Evolutionary conservation across 2,329 filamentous ascomycete genomes (phyloP).

Genomic region (Paecilomyces fulvus): DNA sequence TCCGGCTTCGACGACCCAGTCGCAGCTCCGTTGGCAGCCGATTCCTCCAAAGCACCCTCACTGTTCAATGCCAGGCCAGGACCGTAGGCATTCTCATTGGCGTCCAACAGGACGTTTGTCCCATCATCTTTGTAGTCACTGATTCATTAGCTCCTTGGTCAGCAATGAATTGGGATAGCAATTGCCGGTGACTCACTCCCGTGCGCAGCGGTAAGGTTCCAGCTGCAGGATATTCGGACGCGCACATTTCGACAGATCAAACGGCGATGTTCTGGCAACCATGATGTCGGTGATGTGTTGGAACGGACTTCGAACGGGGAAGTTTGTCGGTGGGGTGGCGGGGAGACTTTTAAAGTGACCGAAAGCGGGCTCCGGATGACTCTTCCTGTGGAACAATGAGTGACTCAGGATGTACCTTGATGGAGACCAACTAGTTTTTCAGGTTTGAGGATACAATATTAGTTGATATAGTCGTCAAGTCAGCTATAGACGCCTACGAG

Average conservation of each 20-base stretch:
- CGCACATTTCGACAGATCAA: conserved; percentile 66
- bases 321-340: conserved; percentile 11
- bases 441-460: too few species aligned
- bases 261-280: conserved; percentile 43
- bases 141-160: conserved; percentile 16
- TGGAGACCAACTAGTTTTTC: too few species aligned
- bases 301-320: conserved; percentile 5
- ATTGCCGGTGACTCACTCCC: conserved; percentile 54
- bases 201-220: conserved; percentile 70
- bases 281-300: conserved; percentile 18
- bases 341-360: conserved; percentile 6
- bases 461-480: too few species aligned
- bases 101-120: conserved; percentile 89
- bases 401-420: not conserved
- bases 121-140: conserved; percentile 99
- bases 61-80: conserved; percentile 57
- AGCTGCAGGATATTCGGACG: conserved; percentile 68
- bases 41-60: conserved; percentile 41
- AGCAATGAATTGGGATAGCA: not conserved
- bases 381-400: not conserved
- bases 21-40: conserved; percentile 30
- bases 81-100: conserved; percentile 95
- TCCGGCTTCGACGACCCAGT: conserved; percentile 42
- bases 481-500: not conserved
- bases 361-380: not conserved